Evolutionary conservation across 768 basidiomycete species (phyloP), one percentile per base, ranked within the genome.

Genomic region (Cubamyces lactineus): DNA sequence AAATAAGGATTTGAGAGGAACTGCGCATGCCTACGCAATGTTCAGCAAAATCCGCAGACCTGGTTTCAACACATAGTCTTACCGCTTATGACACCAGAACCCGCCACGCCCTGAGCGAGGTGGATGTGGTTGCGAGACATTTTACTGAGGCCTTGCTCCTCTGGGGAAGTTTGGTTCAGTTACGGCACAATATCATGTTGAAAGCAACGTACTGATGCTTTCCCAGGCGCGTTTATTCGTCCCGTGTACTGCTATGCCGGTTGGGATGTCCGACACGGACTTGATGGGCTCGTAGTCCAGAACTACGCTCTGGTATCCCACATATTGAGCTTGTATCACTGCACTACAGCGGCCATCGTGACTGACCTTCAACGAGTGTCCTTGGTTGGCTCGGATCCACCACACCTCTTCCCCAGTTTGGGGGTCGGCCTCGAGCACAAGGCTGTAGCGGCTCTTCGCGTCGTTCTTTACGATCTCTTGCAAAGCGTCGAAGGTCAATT

Each of bases 121-220:
- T 99, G 96, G 41, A 98, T 90, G 69, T 98, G 95, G 69, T 95
- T 96, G 24, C 96, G 81, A 13, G 76, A 81, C 94, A 96, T 97
- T 64, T 81, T 87, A 0, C 89, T 93, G 17, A 97, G 74, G 0
- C 95, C 94, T 64, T 86, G 76, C 7, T 76, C 78, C 15, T 80
- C 93, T 95, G 63, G n/a, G 50, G 13, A 57, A 24, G 24, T 23
- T 46, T 1, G 42, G 55, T 1, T 24, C 3, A 45, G 23, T 19
- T 15, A 13, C 30, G 53, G 16, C 11, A 5, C 1, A 6, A 3
- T 19, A 13, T 15, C 23, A 28, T 41, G 28, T 6, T 16, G 1
- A 6, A 8, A 16, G 17, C 19, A 48, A 68, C 80, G 23, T 62
- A 91, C 92, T 74, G 60, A 96, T 95, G 15, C 71, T 69, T 7